Base-by-base conservation (phyloP, 2,329 filamentous ascomycete species). In the Fusarium marasasianum region DNA sequence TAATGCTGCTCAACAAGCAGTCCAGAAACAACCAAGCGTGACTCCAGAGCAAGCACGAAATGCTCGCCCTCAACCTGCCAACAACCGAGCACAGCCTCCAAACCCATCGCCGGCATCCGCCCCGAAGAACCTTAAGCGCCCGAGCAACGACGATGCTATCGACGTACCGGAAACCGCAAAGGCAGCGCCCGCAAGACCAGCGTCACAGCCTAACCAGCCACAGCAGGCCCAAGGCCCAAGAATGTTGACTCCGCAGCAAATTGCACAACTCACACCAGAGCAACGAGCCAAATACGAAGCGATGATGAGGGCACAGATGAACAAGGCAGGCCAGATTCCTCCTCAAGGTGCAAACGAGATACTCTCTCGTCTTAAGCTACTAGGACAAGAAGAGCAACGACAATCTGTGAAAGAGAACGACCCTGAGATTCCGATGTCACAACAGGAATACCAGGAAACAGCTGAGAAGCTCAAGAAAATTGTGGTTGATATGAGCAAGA, bases 41-140 rank as follows among this genome's bases (percentile, higher is more conserved):
- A 81, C 75, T 45, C 71, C 67, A 15, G 76, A 79, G 37, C 78
- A 80, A 62, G 67, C 73, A 47, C 76, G 78, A 38, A 77, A 69
- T 51, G 66, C 72, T 65, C 64, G 80, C 63, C 61, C 73, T 43
- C 74, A 80, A 51, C 59, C 79, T 55, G 56, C 73, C 58, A 83
- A 80, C 64, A 83, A 79, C 51, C 84, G 83, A 48, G 55, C 78
- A 40, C 79, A 83, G 37, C 78, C 80, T 38, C 80, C 82, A 9
- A 83, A 83, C 50, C 79, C 81, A 22, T 83, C 85, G 9, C 81
- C 84, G 14, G 82, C 82, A 5, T 70, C 83, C 10, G 79, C 80
- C 14, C 78, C 80, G 33, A 89, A 87, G 78, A 86, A 81, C 54
- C 81, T 88, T 48, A 90, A 90, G 81, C 86, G 88, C 3, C 81